Conservation (phyloP, 2,329 filamentous ascomycete species). For the Beauveria caledonica region DNA sequence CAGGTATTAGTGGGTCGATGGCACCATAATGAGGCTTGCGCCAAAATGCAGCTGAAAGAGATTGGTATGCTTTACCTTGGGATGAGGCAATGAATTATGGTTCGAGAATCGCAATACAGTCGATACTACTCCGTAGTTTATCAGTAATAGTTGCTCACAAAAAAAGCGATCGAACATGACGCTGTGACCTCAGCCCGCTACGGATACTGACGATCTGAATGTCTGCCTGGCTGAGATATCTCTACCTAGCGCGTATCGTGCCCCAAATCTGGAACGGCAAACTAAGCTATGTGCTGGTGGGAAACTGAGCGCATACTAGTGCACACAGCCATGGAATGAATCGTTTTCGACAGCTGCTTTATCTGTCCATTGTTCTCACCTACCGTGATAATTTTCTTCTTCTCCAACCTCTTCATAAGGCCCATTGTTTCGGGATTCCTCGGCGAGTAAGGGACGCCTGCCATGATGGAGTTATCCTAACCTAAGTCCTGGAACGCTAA, state of each 20-base stretch:
- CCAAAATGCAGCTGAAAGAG: background rate
- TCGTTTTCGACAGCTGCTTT: background rate
- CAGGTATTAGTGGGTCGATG: constrained; percentile 6
- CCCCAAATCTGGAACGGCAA: background rate
- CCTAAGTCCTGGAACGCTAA: background rate
- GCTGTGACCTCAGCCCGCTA: background rate
- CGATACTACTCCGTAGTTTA: no score
- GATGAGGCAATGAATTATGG: background rate
- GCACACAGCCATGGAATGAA: background rate
- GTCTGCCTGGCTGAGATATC: no score
- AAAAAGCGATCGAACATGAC: no score
- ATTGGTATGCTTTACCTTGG: background rate
- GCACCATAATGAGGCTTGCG: constrained; percentile 8
- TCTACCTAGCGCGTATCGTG: no score
- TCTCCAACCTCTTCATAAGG: background rate
- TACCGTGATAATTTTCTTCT: background rate
- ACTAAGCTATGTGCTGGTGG: background rate
- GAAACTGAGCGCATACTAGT: background rate
- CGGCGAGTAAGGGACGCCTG: background rate
- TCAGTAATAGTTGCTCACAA: no score
- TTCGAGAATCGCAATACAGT: background rate
- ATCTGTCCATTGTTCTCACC: background rate
- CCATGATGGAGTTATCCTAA: background rate
- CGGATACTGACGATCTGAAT: background rate
- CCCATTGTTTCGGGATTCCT: background rate